Conservation (phyloP, 495 filamentous ascomycete species). For the Lophium mytilinum region DNA sequence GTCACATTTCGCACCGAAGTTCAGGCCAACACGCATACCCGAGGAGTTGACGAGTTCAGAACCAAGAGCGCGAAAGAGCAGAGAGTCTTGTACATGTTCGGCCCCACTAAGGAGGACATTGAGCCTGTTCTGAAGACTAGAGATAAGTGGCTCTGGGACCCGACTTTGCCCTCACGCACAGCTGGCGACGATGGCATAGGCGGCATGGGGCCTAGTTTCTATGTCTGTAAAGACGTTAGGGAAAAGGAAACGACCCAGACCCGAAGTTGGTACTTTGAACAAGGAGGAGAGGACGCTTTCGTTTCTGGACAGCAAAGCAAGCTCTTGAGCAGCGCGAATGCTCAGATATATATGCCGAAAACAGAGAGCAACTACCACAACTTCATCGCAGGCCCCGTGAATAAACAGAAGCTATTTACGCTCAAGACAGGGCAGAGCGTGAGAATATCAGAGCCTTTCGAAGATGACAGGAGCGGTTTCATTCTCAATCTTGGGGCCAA, state of each 20-base stretch:
- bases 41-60: neutral
- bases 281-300: conserved; percentile 35
- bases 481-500: conserved; percentile 47
- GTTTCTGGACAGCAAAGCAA: conserved; percentile 29
- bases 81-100: conserved; percentile 13
- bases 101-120: conserved; percentile 35
- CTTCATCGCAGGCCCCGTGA: conserved; percentile 46
- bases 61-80: conserved; percentile 4
- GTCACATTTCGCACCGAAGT: neutral
- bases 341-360: conserved; percentile 39
- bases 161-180: conserved; percentile 42
- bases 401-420: conserved; percentile 37
- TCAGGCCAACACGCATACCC: neutral
- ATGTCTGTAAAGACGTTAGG: conserved; percentile 36
- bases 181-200: conserved; percentile 29
- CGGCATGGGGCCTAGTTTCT: conserved; percentile 39
- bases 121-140: conserved; percentile 39
- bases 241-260: conserved; percentile 39
- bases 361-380: conserved; percentile 32
- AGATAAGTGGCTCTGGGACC: conserved; percentile 42
- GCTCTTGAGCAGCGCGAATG: conserved; percentile 18
- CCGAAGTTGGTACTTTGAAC: conserved; percentile 52
- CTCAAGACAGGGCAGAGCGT: conserved; percentile 38
- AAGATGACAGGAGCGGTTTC: conserved; percentile 44
- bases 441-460: conserved; percentile 42